Evolutionary conservation across 2,329 filamentous ascomycete species (phyloP).

Genomic region (Dactylonectria macrodidyma): DNA sequence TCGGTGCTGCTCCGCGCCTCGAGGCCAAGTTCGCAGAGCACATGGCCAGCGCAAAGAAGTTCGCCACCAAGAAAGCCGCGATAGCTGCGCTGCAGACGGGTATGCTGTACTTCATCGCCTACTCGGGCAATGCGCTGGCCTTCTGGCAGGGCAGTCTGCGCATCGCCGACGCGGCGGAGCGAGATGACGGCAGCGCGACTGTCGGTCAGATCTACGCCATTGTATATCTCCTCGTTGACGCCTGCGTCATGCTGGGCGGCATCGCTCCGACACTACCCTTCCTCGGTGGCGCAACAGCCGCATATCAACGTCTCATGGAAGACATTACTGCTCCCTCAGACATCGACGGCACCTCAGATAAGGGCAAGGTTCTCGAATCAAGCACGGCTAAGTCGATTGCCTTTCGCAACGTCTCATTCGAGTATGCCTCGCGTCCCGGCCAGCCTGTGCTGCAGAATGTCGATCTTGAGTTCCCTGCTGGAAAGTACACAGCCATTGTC

Average conservation of each 20-base stretch:
- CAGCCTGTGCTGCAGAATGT: slow-evolving; percentile 59
- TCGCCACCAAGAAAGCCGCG: slow-evolving; percentile 70
- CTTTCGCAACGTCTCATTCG: slow-evolving; percentile 59
- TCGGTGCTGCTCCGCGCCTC: slow-evolving; percentile 65
- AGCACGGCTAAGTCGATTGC: slow-evolving; percentile 53
- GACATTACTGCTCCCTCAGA: slow-evolving; percentile 67
- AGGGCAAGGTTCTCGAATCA: slow-evolving; percentile 57
- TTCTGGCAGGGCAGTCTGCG: slow-evolving; percentile 76
- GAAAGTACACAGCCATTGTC: slow-evolving; percentile 68
- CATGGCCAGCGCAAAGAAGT: slow-evolving; percentile 60
- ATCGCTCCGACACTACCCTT: slow-evolving; percentile 75
- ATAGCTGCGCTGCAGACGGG: slow-evolving; percentile 71
- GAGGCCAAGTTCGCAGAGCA: slow-evolving; percentile 64
- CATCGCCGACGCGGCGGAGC: slow-evolving; percentile 57
- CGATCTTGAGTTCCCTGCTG: slow-evolving; percentile 61
- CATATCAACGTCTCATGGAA: slow-evolving; percentile 69
- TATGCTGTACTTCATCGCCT: slow-evolving; percentile 76
- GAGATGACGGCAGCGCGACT: slow-evolving; percentile 51
- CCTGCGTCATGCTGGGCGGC: slow-evolving; percentile 73
- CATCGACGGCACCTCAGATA: slow-evolving; percentile 60
- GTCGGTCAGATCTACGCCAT: slow-evolving; percentile 60
- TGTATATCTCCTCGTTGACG: slow-evolving; percentile 73
- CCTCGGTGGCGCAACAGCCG: slow-evolving; percentile 69
- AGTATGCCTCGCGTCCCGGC: slow-evolving; percentile 60
- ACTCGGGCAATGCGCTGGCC: slow-evolving; percentile 75